A percentile compares a stretch with the other conserved stretches of the same genome.
These are phyloP conservation scores for Licmophora abbreviata DNA, from an alignment of 108 stramenopile genomes.

Conservation along the genomic window DNA sequence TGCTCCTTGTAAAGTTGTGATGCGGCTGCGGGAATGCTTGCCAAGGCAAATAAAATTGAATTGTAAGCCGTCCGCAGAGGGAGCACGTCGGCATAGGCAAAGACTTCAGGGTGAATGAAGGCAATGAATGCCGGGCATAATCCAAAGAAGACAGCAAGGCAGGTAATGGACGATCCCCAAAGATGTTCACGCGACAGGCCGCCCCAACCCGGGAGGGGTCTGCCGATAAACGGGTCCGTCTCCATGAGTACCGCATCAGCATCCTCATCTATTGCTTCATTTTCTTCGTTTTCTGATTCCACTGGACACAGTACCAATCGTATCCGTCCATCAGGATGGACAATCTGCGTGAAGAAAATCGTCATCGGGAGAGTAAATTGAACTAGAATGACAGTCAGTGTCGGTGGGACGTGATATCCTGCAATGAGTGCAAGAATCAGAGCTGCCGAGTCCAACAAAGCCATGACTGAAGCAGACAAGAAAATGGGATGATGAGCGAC, in stretches of 20 bases:
- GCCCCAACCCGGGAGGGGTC: constrained; percentile 54
- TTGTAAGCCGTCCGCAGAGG: constrained; percentile 64
- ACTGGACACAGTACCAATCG: constrained; percentile 7
- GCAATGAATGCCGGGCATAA: constrained; percentile 53
- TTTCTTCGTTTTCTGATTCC: constrained; percentile 1
- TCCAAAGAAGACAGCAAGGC: constrained; percentile 60
- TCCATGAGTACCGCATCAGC: neutral
- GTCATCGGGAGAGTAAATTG: constrained; percentile 73
- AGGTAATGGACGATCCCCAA: constrained; percentile 47
- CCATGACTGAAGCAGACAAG: constrained; percentile 38
- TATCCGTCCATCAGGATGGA: constrained; percentile 56
- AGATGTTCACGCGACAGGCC: constrained; percentile 58
- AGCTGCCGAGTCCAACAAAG: constrained; percentile 70
- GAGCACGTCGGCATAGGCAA: constrained; percentile 53
- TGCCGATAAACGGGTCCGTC: constrained; percentile 6
- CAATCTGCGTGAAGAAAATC: constrained; percentile 56
- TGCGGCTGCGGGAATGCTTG: constrained; percentile 61
- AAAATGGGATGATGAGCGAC: constrained; percentile 1
- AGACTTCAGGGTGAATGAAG: constrained; percentile 37
- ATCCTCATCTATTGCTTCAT: neutral
- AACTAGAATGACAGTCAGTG: constrained; percentile 75
- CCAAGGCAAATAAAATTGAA: constrained; percentile 59
- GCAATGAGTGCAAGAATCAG: constrained; percentile 64
- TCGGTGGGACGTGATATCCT: constrained; percentile 72
- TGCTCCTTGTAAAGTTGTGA: constrained; percentile 83